Base-by-base conservation (phyloP, 371 early-diverging fungal species). In the Funneliformis caledonium region DNA sequence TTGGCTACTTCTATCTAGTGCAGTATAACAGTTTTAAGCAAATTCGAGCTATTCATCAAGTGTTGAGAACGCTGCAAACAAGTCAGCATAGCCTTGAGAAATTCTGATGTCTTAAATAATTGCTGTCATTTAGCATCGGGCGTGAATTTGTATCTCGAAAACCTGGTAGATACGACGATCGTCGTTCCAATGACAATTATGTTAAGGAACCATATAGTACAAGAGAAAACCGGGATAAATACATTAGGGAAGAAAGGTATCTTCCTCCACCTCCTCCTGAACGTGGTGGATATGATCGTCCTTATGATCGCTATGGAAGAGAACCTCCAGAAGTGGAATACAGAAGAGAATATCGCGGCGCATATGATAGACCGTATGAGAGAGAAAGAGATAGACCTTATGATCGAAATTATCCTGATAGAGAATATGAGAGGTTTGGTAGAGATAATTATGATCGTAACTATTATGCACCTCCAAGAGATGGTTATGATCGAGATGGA, bases 341-440 rank as follows among this genome's bases (percentile, higher is more conserved):
- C 43, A 76, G 77, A 64, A 76, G 77, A 76, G 77, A 76, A 22
- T 76, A 64, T 76, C 61, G 76, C 43, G 45, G 64, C 4, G 19
- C 77, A 8, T 76, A 76, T 76, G 77, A 76, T 45, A 60, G 77
- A 76, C 42, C 56, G n/a, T 76, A 76, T 64, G 77, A 76, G 7
- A 76, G 77, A 76, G 77, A 76, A 59, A 60, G 77, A 76, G 77
- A 64, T 45, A 50, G 74, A 45, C 12, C 74, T 59, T 76, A 76
- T 47, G 77, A 76, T 42, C 37, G 77, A 62, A 47, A 14, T 31
- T 76, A 76, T 76, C 77, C 77, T 52, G 77, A 76, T 42, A 37
- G 77, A 12, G 77, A 76, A 8, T 76, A 76, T 64, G 77, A 76
- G 45, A 42, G 77, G 8, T 43, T 43, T 47, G 43, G 37, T 22